Evolutionary conservation across 176 grass and related monocot species (phyloP).

Genomic region (Zoysia japonica): DNA sequence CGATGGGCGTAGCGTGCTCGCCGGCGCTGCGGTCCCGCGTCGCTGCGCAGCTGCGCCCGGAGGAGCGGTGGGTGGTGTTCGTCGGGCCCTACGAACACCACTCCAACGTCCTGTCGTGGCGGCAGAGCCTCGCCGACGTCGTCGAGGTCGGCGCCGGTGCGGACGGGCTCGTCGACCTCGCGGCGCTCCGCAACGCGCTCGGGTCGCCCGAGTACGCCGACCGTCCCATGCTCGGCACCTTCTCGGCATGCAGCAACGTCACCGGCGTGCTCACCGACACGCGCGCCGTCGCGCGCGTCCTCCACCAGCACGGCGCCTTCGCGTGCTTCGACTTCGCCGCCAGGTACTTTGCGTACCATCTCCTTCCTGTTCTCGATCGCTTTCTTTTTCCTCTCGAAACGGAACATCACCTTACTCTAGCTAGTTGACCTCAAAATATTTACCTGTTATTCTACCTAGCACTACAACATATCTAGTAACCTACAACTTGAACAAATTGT

Average conservation of each 20-base stretch:
- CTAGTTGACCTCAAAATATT: too few species aligned
- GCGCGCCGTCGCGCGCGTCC: constrained; percentile 48
- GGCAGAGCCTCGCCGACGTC: constrained; percentile 71
- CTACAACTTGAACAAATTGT: too few species aligned
- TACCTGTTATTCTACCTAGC: too few species aligned
- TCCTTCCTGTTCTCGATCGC: neutral
- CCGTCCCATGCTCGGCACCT: constrained; percentile 67
- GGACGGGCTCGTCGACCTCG: constrained; percentile 59
- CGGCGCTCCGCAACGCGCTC: constrained; percentile 36
- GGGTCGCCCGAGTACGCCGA: constrained; percentile 19
- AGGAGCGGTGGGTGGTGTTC: neutral
- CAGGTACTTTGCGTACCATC: constrained; percentile 32
- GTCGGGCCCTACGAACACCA: neutral
- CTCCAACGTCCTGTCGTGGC: constrained; percentile 70
- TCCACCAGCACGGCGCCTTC: constrained; percentile 75
- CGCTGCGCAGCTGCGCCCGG: neutral
- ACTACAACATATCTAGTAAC: too few species aligned
- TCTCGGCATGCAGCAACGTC: constrained; percentile 90
- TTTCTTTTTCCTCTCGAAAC: too few species aligned
- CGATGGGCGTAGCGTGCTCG: constrained; percentile 57
- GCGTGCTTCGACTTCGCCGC: constrained; percentile 94
- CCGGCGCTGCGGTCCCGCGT: constrained; percentile 24
- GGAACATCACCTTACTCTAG: too few species aligned
- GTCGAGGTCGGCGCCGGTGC: constrained; percentile 58
- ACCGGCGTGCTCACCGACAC: constrained; percentile 70